A percentile compares a stretch with the other conserved stretches of the same genome.
phyloP scores from a whole-genome alignment of 176 grass and related monocot genomes.

The Cenchrus americanus region DNA sequence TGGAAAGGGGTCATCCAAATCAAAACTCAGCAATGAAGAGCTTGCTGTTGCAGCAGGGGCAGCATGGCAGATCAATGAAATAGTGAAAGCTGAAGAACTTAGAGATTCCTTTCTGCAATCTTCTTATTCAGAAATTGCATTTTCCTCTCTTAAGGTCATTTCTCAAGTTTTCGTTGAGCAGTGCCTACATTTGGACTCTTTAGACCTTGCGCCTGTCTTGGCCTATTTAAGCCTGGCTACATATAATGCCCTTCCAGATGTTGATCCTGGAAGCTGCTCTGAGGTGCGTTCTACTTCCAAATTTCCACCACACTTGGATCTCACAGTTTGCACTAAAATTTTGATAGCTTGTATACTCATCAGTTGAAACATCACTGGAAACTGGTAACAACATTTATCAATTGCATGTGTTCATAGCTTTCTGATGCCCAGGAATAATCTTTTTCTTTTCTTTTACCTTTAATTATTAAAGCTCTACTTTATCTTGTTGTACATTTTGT shows the following conservation, averaged over 20 bases:
- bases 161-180: constrained; percentile 66
- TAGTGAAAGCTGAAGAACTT: constrained; percentile 62
- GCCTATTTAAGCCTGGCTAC: constrained; percentile 72
- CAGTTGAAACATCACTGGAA: constrained; percentile 2
- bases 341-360: constrained; percentile 10
- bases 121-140: constrained; percentile 56
- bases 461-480: neutral
- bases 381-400: constrained; percentile 13
- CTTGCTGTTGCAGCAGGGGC: constrained; percentile 58
- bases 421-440: neutral
- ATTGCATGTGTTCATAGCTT: constrained; percentile 10
- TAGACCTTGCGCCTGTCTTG: constrained; percentile 58
- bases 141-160: constrained; percentile 74
- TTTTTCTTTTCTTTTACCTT: constrained; percentile 9
- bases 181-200: constrained; percentile 61
- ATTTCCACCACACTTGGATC: constrained; percentile 15
- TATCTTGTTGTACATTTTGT: neutral
- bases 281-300: constrained; percentile 45
- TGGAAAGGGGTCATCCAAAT: constrained; percentile 57
- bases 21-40: constrained; percentile 45
- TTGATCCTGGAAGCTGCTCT: constrained; percentile 43
- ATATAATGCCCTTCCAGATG: constrained; percentile 58
- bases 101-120: constrained; percentile 68
- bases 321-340: neutral
- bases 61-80: constrained; percentile 83